phyloP scores from a whole-genome alignment of 2,329 filamentous ascomycete genomes.

The Sclerotinia nivalis region DNA sequence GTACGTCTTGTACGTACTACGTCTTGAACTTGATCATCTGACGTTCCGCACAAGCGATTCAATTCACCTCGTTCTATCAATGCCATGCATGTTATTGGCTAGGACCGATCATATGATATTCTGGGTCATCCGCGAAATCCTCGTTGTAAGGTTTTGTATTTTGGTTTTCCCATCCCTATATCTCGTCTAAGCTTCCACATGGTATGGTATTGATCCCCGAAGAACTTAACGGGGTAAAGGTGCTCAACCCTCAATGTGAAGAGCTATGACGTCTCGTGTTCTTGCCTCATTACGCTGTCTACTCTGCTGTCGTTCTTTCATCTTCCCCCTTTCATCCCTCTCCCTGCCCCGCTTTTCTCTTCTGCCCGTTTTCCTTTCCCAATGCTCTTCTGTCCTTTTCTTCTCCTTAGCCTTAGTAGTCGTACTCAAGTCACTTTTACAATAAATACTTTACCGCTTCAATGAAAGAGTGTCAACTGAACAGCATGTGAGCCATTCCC shows the following conservation, averaged over 20 bases:
- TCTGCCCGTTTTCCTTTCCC: neutral
- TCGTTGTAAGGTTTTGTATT: neutral
- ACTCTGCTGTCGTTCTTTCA: neutral
- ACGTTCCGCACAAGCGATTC: neutral
- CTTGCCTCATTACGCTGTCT: neutral
- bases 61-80: neutral
- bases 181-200: neutral
- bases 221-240: too few relatives aligned
- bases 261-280: neutral
- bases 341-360: neutral
- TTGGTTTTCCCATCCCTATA: neutral
- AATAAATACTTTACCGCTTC: too few relatives aligned
- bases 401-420: neutral
- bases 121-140: neutral
- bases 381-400: too few relatives aligned
- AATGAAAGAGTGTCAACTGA: too few relatives aligned
- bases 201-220: neutral
- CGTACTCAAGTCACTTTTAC: too few relatives aligned
- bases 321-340: neutral
- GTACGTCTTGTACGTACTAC: neutral
- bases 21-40: neutral
- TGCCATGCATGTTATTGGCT: neutral
- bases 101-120: neutral
- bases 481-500: too few relatives aligned
- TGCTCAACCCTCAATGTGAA: too few relatives aligned